phyloP scores from a whole-genome alignment of 257 asterid genomes.

The Cynanchum wilfordii region DNA sequence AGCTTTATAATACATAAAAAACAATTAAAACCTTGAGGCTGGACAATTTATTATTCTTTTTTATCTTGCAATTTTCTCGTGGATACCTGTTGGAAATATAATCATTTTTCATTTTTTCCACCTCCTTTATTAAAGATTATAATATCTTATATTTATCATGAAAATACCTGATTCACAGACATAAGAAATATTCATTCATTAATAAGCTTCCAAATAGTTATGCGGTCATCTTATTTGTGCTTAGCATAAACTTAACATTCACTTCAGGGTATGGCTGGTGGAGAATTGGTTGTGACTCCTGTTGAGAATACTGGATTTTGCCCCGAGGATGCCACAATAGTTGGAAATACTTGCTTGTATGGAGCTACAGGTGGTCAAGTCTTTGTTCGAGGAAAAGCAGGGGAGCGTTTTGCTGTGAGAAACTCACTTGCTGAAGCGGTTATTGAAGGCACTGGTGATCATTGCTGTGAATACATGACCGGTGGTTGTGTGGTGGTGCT shows the following conservation, averaged over 20 bases:
- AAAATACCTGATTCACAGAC: slow-evolving; percentile 3
- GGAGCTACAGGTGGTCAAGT: slow-evolving; percentile 98
- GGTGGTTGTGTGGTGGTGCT: slow-evolving; percentile 95
- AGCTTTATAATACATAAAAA: background rate
- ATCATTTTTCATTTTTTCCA: background rate
- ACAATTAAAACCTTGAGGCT: background rate
- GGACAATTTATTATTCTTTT: background rate
- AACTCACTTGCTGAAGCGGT: slow-evolving; percentile 97
- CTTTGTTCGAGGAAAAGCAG: slow-evolving; percentile 86
- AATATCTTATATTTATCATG: background rate
- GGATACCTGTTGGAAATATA: background rate
- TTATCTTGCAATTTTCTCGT: too few species aligned
- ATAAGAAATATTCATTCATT: background rate
- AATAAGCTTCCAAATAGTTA: background rate
- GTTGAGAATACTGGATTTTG: slow-evolving; percentile 64
- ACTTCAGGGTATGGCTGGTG: slow-evolving; percentile 98
- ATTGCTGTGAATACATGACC: slow-evolving; percentile 97
- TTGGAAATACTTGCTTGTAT: slow-evolving; percentile 92
- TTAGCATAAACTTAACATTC: slow-evolving; percentile 18
- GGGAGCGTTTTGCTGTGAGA: slow-evolving; percentile 95
- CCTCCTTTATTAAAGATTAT: background rate
- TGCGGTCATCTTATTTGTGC: background rate
- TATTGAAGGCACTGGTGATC: slow-evolving; percentile 97
- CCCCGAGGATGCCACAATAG: slow-evolving; percentile 93
- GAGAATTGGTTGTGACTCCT: slow-evolving; percentile 83